phyloP scores from a whole-genome alignment of 768 basidiomycete species.

The Tulasnella sp. region DNA sequence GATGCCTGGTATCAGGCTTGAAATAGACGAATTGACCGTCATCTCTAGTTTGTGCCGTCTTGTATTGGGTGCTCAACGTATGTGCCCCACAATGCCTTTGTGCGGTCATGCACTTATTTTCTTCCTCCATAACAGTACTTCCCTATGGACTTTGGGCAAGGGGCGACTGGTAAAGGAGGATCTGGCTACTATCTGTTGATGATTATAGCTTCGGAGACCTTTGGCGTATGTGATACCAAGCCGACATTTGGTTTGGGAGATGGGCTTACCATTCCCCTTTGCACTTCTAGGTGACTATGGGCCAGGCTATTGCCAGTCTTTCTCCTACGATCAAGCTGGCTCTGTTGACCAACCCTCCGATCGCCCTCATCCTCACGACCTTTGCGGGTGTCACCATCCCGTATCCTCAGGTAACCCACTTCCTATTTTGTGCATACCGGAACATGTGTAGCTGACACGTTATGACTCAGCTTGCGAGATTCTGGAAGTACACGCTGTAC shows the following conservation, averaged over 20 bases:
- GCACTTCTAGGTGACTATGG: neutral
- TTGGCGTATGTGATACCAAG: conserved; percentile 56
- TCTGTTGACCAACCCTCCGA: conserved; percentile 28
- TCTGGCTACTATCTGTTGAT: conserved; percentile 64
- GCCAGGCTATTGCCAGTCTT: conserved; percentile 50
- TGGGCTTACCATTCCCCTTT: conserved; percentile 1
- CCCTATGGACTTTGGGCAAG: conserved; percentile 57
- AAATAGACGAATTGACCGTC: neutral
- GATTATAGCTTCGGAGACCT: conserved; percentile 58
- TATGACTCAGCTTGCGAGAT: conserved; percentile 45
- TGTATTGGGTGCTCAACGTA: conserved; percentile 52
- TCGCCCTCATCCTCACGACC: conserved; percentile 27
- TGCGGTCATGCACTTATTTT: too few species aligned
- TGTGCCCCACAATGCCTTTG: neutral
- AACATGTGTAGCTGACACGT: neutral
- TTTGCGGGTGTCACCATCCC: conserved; percentile 80
- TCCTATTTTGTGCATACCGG: neutral
- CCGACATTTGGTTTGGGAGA: conserved; percentile 26
- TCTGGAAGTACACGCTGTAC: conserved; percentile 76
- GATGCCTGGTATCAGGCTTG: neutral
- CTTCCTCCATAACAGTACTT: conserved; percentile 33
- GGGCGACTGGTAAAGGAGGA: conserved; percentile 45
- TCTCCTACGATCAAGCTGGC: conserved; percentile 59
- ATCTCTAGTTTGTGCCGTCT: conserved; percentile 41
- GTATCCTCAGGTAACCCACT: neutral